Conservation (phyloP, 257 asterid species). For the Handroanthus guayacan region DNA sequence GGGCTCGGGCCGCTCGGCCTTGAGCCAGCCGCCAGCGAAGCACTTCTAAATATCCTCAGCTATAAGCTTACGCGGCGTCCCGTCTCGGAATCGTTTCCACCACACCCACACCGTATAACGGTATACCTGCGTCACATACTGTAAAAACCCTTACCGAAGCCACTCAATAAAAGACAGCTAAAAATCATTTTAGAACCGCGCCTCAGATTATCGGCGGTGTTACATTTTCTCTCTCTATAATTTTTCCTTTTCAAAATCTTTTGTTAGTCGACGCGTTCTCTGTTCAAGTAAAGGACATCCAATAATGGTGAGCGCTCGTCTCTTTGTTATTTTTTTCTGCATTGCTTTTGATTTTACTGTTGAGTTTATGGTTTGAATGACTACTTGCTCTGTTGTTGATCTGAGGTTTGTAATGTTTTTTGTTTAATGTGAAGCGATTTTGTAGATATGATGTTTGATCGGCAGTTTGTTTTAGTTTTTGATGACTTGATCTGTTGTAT, state of each 20-base stretch:
- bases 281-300: conserved; percentile 8
- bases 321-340: background rate
- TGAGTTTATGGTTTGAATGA: background rate
- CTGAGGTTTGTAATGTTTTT: background rate
- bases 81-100: conserved; percentile 31
- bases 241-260: conserved; percentile 10
- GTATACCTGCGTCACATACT: conserved; percentile 16
- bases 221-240: conserved; percentile 19
- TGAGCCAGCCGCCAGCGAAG: conserved; percentile 11
- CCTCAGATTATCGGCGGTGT: conserved; percentile 24
- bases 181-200: conserved; percentile 21
- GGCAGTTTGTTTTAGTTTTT: conserved; percentile 3
- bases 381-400: conserved; percentile 14
- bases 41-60: background rate
- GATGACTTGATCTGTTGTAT: conserved; percentile 25
- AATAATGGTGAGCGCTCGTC: conserved; percentile 35
- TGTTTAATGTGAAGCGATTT: conserved; percentile 7
- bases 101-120: conserved; percentile 30
- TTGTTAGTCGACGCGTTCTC: background rate
- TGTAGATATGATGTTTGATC: conserved; percentile 1
- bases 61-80: conserved; percentile 44
- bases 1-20: background rate
- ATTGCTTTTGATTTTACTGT: conserved; percentile 8
- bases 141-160: background rate
- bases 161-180: conserved; percentile 27